Evolutionary conservation across 371 early-diverging fungal species (phyloP), one percentile per base, ranked within the genome.

Genomic region (Rhizopus delemar): DNA sequence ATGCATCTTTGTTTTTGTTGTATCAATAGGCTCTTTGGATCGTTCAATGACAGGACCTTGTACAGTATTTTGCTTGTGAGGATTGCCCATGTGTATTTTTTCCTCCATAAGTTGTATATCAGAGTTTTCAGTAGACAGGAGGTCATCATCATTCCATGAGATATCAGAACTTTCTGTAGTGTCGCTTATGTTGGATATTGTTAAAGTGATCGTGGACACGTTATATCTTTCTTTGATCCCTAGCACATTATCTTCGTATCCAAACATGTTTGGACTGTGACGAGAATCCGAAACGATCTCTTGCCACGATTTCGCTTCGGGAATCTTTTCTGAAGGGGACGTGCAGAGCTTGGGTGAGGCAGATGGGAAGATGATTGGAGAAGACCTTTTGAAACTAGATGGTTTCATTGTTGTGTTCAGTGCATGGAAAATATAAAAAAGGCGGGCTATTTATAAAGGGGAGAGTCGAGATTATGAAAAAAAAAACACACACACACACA

Each of bases 361-460:
- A 2, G 68, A 57, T 4, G 68, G 68, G 49, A 68, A 68, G 2
- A 56, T 46, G 15, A 63, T 52, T 9, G 60, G 68, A 6, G 68
- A 63, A 48, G 68, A 50, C 0, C 61, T 46, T 22, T 61, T 61
- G 15, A 59, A 45, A 13, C 41, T 41, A 22, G 53, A 41, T 3
- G 53, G 41, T 53, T 43, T 43, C 6, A 15, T 43, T 36, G 6
- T 36, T 36, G 8, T 11, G 1, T 6, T 8, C 36, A 36, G 6
- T 36, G 6, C 11, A 36, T 8, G 8, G 1, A 36, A 36, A 36
- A 36, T 1, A 36, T 2, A 36, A 11, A 36, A 36, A 36, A 11
- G 36, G 11, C 6, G 11, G 36, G 11, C 22, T 22, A 22, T 22
- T 22, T 39, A 46, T n/a, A 46, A 34, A 39, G 50, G 33, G 49